Base-by-base conservation (phyloP, 2,329 filamentous ascomycete species). In the Neofusicoccum cordaticola region DNA sequence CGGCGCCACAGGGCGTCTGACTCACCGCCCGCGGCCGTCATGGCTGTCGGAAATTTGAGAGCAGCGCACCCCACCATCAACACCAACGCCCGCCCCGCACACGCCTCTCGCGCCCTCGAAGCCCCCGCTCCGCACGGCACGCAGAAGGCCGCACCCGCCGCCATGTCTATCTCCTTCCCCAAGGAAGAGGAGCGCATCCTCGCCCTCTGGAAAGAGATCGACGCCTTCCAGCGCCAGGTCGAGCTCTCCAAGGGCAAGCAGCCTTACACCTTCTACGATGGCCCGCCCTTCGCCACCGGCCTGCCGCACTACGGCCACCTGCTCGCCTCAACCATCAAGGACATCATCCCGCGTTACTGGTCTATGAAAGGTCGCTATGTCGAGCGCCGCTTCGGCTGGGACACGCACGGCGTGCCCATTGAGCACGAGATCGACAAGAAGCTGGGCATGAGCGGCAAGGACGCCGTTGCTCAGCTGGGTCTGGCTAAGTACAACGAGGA, bases 361-460 rank as follows among this genome's bases (percentile, higher is more conserved):
- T 93, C 93, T 60, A 97, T 97, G 93, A 96, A 96, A 76, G 94
- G 94, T 15, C 91, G 89, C 75, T 90, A 96, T 81, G 93, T 97
- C 61, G 92, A 95, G 81, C 87, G 94, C 69, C 86, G 93, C 66
- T 97, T 97, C 70, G 94, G 94, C 62, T 97, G 94, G 94, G 94
- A 97, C 76, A 92, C 93, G 1, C 94, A 97, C 75, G 94, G 94
- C 67, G 84, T 98, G 62, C 94, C 94, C 15, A 95, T 98, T 70
- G 94, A 98, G 81, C 92, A 96, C 77, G 94, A 97, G 80, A 97
- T 97, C 74, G 94, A 97, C 83, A 97, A 97, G 85, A 94, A 94
- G 79, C 84, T 96, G 69, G 91, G 91, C 45, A 93, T 97, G 73
- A 91, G 91, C 69, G 92, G 92, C 63, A 90, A 91, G 76, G 90